Base-by-base conservation (phyloP, 2,329 filamentous ascomycete species). In the Samsoniella hepiali region DNA sequence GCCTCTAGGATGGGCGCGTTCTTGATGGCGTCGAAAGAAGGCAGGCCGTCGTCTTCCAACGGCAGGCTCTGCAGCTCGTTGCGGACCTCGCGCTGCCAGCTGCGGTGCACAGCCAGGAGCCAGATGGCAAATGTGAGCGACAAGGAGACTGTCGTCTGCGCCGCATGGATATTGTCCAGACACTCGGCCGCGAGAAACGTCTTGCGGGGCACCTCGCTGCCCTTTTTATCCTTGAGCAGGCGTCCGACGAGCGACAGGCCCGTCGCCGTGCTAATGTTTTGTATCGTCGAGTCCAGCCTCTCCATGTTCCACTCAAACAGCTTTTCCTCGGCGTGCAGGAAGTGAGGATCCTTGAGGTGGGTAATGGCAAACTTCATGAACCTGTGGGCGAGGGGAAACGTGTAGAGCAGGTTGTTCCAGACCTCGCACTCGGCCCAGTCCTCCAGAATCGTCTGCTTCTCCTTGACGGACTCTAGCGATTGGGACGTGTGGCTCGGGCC, bases 361-460 rank as follows among this genome's bases (percentile, higher is more conserved):
- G 44, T 58, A 1, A 58, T 44, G 32, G 56, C 56, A 36, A 49
- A 58, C 32, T 58, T 58, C 5, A 58, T 44, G 22, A 58, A 38
- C n/a, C 11, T 31, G 44, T 58, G 56, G 3, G 32, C 56, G 8
- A 58, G 44, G 8, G 56, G 56, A 5, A 49, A 58, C 1, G 56
- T 31, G 56, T 58, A 58, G 6, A 49, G 56, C 13, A 58, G 22
- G 17, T 58, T 58, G 56, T 58, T 58, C 56, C 56, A 58, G 15
- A 50, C 45, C 44, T 58, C 56, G n/a, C 56, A 58, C 11, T 58
- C 56, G 5, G 56, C 56, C 56, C 56, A 58, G 44, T 58, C 56
- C 2, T 58, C 44, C 6, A 58, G 44, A 11, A 58, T 58, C 7
- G 56, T 50, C 15, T 50, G 56, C 44, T 50, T 49, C 32, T 58